These are phyloP conservation scores for Lizonia empirigonia DNA, from an alignment of 2,329 filamentous ascomycete genomes.

Conservation along the genomic window DNA sequence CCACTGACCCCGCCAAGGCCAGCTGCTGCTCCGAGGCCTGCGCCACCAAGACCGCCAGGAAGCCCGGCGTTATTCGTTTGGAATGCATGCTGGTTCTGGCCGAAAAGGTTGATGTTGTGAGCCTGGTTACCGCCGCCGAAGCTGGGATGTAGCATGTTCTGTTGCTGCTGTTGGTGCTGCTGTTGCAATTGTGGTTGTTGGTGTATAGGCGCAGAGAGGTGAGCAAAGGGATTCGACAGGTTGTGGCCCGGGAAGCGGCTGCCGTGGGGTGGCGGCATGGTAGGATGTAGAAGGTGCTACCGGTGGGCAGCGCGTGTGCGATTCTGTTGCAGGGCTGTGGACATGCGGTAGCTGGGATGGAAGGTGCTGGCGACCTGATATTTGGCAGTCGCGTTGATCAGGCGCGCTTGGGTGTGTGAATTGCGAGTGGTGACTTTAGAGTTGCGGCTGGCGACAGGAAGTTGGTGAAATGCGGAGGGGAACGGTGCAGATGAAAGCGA, in stretches of 20 bases:
- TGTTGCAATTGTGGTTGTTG: constrained; percentile 55
- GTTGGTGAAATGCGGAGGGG: constrained; percentile 6
- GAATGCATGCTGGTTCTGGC: constrained; percentile 47
- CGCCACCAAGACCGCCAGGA: constrained; percentile 62
- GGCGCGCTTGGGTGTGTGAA: not conserved
- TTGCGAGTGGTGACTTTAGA: not conserved
- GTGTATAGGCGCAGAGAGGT: constrained; percentile 57
- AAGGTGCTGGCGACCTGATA: not conserved
- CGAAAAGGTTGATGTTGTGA: constrained; percentile 66
- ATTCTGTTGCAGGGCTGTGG: constrained; percentile 3
- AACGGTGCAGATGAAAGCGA: constrained; percentile 5
- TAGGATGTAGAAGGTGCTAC: constrained; percentile 25
- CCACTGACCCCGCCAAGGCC: constrained; percentile 56
- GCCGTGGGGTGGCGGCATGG: constrained; percentile 65
- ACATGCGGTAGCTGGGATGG: constrained; percentile 3
- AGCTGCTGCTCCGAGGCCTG: constrained; percentile 61
- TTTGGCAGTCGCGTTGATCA: not conserved
- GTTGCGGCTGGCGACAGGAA: not conserved
- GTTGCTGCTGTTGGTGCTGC: constrained; percentile 35
- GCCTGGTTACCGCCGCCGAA: constrained; percentile 64
- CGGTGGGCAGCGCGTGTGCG: constrained; percentile 25
- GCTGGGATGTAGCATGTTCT: constrained; percentile 67
- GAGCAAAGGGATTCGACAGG: constrained; percentile 64
- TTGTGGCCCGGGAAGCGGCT: constrained; percentile 64
- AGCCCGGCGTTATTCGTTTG: constrained; percentile 58